These are phyloP conservation scores for Colletotrichum godetiae DNA, from an alignment of 2,329 filamentous ascomycete genomes.

Conservation along the genomic window DNA sequence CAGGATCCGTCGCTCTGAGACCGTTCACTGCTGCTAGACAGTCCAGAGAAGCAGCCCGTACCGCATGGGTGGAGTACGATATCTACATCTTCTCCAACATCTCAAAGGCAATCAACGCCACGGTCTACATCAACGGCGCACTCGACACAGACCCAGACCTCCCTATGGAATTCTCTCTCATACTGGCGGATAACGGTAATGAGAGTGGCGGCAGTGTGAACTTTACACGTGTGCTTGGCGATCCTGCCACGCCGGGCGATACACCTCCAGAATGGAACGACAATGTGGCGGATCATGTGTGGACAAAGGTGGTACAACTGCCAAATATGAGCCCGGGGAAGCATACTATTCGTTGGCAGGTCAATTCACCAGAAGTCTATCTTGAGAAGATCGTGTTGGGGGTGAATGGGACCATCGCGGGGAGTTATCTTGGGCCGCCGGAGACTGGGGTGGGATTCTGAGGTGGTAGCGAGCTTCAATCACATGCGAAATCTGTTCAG, in stretches of 20 bases:
- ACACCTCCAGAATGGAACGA: constrained; percentile 58
- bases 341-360: constrained; percentile 42
- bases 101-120: constrained; percentile 35
- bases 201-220: constrained; percentile 44
- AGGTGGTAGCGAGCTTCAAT: not conserved
- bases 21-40: constrained; percentile 17
- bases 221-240: constrained; percentile 45
- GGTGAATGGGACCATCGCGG: constrained; percentile 36
- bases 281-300: constrained; percentile 58
- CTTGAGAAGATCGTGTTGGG: constrained; percentile 47
- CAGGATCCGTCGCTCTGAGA: constrained; percentile 25
- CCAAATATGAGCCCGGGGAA: constrained; percentile 31
- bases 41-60: not conserved
- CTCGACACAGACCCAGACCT: constrained; percentile 60
- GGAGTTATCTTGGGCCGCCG: constrained; percentile 44
- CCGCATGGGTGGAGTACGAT: constrained; percentile 41
- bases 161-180: constrained; percentile 59
- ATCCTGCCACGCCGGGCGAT: constrained; percentile 53
- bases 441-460: constrained; percentile 37
- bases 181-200: constrained; percentile 45
- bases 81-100: constrained; percentile 41
- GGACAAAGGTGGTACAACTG: constrained; percentile 50
- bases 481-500: too few relatives aligned
- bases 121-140: constrained; percentile 44
- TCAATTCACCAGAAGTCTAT: constrained; percentile 45